phyloP scores from a whole-genome alignment of 768 basidiomycete species.

The Boletus vinaceobasis region DNA sequence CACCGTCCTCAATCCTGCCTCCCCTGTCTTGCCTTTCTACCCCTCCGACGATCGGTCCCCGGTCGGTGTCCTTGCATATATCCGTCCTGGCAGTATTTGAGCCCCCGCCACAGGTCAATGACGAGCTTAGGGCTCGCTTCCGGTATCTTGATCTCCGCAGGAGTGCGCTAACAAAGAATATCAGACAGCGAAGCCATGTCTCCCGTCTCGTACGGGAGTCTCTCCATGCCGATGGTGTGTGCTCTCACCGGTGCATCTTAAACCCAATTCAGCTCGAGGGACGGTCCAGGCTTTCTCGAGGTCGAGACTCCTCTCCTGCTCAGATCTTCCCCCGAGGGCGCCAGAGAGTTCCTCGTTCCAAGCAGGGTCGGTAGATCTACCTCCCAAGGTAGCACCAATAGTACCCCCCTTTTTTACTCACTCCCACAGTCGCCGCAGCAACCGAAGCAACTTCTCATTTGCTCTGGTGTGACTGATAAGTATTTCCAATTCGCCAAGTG shows the following conservation, averaged over 20 bases:
- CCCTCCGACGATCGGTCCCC: constrained; percentile 74
- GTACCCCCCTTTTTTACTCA: constrained; percentile 67
- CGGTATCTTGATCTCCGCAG: constrained; percentile 90
- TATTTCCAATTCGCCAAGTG: constrained; percentile 94
- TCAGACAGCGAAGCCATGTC: constrained; percentile 80
- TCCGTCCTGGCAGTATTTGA: background rate
- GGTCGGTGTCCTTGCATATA: constrained; percentile 44
- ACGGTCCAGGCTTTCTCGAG: constrained; percentile 73
- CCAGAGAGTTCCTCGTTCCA: constrained; percentile 90
- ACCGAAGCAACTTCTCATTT: constrained; percentile 89
- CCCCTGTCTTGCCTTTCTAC: constrained; percentile 70
- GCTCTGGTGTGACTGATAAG: constrained; percentile 82
- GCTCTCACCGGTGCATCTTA: constrained; percentile 4
- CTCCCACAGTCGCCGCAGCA: constrained; percentile 95
- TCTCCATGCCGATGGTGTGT: constrained; percentile 70
- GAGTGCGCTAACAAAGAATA: constrained; percentile 65
- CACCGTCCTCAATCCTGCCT: constrained; percentile 78
- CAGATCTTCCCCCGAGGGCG: constrained; percentile 91
- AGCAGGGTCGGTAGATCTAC: constrained; percentile 48
- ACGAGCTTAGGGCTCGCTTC: constrained; percentile 80
- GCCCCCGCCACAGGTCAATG: constrained; percentile 58
- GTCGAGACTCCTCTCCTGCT: constrained; percentile 92
- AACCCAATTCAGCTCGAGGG: constrained; percentile 4
- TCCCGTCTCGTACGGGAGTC: constrained; percentile 70
- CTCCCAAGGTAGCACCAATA: constrained; percentile 20